A percentile compares a stretch with the other conserved stretches of the same genome.
Conservation (phyloP, 1,139 yeast species). For the Kodamaea fungicola region DNA sequence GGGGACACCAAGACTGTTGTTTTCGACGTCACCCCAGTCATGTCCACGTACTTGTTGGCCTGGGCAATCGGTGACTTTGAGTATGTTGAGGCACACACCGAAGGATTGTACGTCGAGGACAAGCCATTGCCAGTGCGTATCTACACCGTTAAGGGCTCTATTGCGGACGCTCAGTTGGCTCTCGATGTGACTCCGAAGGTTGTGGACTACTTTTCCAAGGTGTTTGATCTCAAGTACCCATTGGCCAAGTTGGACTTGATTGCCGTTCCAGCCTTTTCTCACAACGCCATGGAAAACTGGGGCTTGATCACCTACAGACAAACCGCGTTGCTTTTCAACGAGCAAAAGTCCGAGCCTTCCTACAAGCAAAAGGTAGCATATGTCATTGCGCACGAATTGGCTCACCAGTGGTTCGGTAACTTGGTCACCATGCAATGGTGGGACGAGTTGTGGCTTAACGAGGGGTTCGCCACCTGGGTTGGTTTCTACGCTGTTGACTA, state of each 20-base stretch:
- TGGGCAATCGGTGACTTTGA: slow-evolving; percentile 78
- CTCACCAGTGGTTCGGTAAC: slow-evolving; percentile 94
- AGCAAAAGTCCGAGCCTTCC: slow-evolving; percentile 59
- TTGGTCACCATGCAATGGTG: slow-evolving; percentile 93
- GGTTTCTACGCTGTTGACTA: slow-evolving; percentile 77
- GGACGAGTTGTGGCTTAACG: slow-evolving; percentile 91
- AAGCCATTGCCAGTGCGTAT: slow-evolving; percentile 67
- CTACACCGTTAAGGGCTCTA: slow-evolving; percentile 69
- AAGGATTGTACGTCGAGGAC: slow-evolving; percentile 30
- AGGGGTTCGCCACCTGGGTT: slow-evolving; percentile 88
- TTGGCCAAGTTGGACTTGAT: slow-evolving; percentile 74
- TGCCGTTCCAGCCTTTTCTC: slow-evolving; percentile 73
- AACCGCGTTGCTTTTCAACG: slow-evolving; percentile 68
- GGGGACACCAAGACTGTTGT: slow-evolving; percentile 21
- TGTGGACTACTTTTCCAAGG: slow-evolving; percentile 60
- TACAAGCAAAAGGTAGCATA: slow-evolving; percentile 79
- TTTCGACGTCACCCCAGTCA: slow-evolving; percentile 60
- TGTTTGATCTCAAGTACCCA: slow-evolving; percentile 66
- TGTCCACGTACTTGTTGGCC: slow-evolving; percentile 75
- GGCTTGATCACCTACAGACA: slow-evolving; percentile 81
- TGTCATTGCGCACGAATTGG: slow-evolving; percentile 86
- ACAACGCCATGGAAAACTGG: slow-evolving; percentile 92
- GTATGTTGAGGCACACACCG: slow-evolving; percentile 53
- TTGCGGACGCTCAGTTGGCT: slow-evolving; percentile 61
- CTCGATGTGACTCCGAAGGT: slow-evolving; percentile 64